Conservation (phyloP, 163 green algal species). For the Chlorella variabilis region DNA sequence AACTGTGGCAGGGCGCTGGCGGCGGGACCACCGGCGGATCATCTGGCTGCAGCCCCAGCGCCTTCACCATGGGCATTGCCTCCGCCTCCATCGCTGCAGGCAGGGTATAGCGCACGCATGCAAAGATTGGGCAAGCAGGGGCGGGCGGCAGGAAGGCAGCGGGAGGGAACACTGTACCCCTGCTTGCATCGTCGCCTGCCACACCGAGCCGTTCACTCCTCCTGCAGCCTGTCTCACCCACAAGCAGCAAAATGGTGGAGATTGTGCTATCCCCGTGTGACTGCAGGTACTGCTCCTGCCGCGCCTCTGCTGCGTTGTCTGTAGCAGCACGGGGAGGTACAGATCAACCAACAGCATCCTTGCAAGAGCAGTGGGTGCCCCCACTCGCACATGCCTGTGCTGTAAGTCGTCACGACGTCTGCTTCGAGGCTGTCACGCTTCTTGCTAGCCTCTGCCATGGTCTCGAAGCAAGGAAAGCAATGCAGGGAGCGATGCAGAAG, state of each 20-base stretch:
- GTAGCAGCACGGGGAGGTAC: not conserved
- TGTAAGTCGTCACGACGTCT: slow-evolving; percentile 3
- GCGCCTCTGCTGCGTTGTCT: not conserved
- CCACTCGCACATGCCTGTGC: not conserved
- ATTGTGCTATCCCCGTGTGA: slow-evolving; percentile 31
- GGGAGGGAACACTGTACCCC: no score
- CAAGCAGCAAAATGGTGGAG: slow-evolving; percentile 37
- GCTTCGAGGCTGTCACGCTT: not conserved
- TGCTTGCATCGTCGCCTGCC: not conserved
- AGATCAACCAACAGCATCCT: not conserved
- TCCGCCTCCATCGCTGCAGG: slow-evolving; percentile 92
- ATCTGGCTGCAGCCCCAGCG: slow-evolving; percentile 72
- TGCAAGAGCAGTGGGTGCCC: not conserved
- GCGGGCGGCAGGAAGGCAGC: not conserved
- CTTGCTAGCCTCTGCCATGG: not conserved
- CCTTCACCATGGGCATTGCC: slow-evolving; percentile 81
- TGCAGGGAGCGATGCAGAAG: no score
- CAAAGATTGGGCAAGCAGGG: not conserved
- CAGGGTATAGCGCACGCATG: not conserved
- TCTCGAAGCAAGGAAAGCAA: no score
- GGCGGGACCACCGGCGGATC: slow-evolving; percentile 55
- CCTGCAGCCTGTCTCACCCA: not conserved
- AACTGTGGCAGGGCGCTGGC: slow-evolving; percentile 76
- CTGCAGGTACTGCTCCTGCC: slow-evolving; percentile 20
- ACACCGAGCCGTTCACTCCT: no score